Evolutionary conservation across 129 eudicot genomes (phyloP), one percentile per base, ranked within the genome.

Genomic region (Solidago caesia): DNA sequence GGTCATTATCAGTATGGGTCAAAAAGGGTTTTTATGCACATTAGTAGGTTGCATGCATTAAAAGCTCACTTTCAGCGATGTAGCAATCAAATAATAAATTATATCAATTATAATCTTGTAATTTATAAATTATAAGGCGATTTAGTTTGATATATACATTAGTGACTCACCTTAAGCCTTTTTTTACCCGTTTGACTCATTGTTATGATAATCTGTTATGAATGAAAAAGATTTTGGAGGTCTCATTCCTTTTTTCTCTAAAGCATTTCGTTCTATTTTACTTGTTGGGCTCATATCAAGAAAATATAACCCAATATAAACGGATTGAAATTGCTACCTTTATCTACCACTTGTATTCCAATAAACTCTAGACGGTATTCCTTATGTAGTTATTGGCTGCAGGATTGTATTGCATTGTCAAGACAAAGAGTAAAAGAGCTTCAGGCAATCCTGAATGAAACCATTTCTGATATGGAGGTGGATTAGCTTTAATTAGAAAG

Each of bases 341-440:
- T 41, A 64, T 64, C 47, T 26, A 42, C 70, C 0, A 33, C 5
- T 53, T 49, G 13, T 65, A 43, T 43, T 43, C 29, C 8, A 16
- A 66, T 6, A 1, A 12, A 15, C 60, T 71, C 16, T 53, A 55
- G 64, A 39, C 15, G 67, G 29, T 39, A 63, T 63, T 42, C 33
- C 39, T 29, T n/a, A 27, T 29, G 48, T 2, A 11, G 39, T 49
- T 78, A 44, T 33, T 51, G 72, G 52, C 41, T 87, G 89, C 98
- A 94, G 97, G 96, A 90, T 71, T 90, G 97, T 75, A 56, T 90
- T 51, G 87, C 84, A 55, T 63, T 90, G 81, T 79, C 98, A 45
- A 90, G 89, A 80, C 91, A 90, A 65, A 89, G 98, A 79, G 84
- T 85, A 75, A 82, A 81, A 71, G 98, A 94, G 77, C 88, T 94